phyloP scores from a whole-genome alignment of 2,329 filamentous ascomycete genomes.

The Magnaporthiopsis incrustans region DNA sequence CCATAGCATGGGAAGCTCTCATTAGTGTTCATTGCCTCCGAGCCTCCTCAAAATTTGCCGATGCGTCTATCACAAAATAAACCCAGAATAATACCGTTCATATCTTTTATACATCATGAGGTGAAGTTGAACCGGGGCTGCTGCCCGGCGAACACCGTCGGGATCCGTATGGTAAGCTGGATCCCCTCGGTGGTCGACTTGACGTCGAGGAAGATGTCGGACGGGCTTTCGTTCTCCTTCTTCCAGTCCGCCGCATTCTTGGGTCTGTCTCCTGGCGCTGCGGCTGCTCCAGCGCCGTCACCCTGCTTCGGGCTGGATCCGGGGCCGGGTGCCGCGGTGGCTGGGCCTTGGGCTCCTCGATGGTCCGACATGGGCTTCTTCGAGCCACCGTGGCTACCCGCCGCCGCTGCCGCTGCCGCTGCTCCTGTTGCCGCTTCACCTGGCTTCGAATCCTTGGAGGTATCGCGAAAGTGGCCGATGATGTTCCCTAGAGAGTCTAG shows the following conservation, averaged over 20 bases:
- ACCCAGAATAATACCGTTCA: neutral
- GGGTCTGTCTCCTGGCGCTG: slow-evolving; percentile 22
- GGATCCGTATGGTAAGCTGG: slow-evolving; percentile 49
- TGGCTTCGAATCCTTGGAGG: slow-evolving; percentile 31
- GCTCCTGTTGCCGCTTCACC: slow-evolving; percentile 17
- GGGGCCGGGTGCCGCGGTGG: neutral
- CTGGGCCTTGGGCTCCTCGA: neutral
- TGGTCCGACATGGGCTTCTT: slow-evolving; percentile 19
- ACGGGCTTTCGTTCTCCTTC: slow-evolving; percentile 34
- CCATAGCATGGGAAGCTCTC: neutral
- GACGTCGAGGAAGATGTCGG: slow-evolving; percentile 49
- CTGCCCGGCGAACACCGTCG: slow-evolving; percentile 39
- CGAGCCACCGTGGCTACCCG: slow-evolving; percentile 18
- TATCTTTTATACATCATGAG: slow-evolving; percentile 9
- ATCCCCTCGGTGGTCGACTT: slow-evolving; percentile 51
- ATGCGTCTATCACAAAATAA: neutral
- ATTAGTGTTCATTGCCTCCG: neutral
- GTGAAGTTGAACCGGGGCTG: slow-evolving; percentile 24
- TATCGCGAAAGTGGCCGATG: slow-evolving; percentile 38
- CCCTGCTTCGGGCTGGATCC: slow-evolving; percentile 19
- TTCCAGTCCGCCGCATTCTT: slow-evolving; percentile 25
- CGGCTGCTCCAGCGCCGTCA: slow-evolving; percentile 12
- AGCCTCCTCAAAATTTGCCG: neutral
- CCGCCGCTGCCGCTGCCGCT: neutral
- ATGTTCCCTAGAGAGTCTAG: slow-evolving; percentile 35